Conservation (phyloP, 1,284 basidiomycete species). For the Ustilago loliicola region DNA sequence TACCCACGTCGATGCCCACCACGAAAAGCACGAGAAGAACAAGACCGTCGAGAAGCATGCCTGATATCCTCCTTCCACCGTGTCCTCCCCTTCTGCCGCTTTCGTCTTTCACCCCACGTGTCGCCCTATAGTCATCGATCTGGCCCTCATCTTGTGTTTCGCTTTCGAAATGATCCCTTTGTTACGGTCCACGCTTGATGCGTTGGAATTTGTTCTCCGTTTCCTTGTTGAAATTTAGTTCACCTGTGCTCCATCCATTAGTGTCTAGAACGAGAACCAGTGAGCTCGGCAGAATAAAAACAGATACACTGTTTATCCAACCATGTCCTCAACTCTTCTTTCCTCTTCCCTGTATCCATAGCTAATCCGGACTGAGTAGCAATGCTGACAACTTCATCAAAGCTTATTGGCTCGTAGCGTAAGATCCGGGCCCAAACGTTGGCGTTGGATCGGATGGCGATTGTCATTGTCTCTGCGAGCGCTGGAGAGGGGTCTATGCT, state of each 20-base stretch:
- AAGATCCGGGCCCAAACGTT: conserved; percentile 27
- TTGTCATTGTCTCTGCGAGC: conserved; percentile 28
- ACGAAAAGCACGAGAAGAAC: not conserved
- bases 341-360: conserved; percentile 32
- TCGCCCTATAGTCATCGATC: not conserved
- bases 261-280: conserved; percentile 27
- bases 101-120: no score
- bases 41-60: not conserved
- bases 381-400: conserved; percentile 49
- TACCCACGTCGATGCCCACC: no score
- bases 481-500: conserved; percentile 24
- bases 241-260: not conserved
- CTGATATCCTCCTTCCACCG: not conserved
- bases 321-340: conserved; percentile 44
- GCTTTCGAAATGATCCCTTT: not conserved
- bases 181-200: conserved; percentile 23
- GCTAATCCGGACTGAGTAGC: conserved; percentile 15
- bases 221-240: conserved; percentile 6
- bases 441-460: conserved; percentile 19
- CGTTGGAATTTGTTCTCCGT: conserved; percentile 6
- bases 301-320: conserved; percentile 47
- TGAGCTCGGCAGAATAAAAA: conserved; percentile 39
- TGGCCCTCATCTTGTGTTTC: not conserved
- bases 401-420: conserved; percentile 48
- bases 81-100: conserved; percentile 6